A percentile compares a stretch with the other conserved stretches of the same genome.
phyloP scores from a whole-genome alignment of 441 rosid genomes.

The Pelargonium citronellum region DNA sequence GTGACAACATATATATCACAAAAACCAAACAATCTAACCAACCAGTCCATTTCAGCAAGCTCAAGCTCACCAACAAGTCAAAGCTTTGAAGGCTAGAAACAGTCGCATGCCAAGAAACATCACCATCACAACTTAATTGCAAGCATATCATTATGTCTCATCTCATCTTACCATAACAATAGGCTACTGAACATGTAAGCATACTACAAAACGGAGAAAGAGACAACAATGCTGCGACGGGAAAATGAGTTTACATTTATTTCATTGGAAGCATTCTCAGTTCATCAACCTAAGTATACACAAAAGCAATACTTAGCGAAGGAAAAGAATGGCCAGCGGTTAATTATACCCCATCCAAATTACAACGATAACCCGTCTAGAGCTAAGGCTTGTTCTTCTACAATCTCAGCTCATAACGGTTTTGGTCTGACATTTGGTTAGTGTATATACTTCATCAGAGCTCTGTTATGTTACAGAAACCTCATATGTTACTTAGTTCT shows the following conservation, averaged over 20 bases:
- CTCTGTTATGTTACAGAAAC: constrained; percentile 33
- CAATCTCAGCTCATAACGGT: constrained; percentile 15
- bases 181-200: too few relatives aligned
- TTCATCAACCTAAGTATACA: constrained; percentile 25
- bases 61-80: background rate
- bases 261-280: constrained; percentile 19
- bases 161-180: too few relatives aligned
- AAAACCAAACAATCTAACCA: background rate
- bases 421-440: constrained; percentile 20
- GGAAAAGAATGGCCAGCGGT: constrained; percentile 17
- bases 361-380: constrained; percentile 21
- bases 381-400: constrained; percentile 10
- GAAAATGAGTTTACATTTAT: constrained; percentile 25
- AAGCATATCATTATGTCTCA: background rate
- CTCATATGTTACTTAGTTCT: constrained; percentile 21
- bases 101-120: constrained; percentile 23
- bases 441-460: constrained; percentile 27
- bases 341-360: constrained; percentile 21
- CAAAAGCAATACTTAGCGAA: constrained; percentile 2
- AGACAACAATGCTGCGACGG: too few relatives aligned
- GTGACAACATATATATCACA: background rate
- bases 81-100: constrained; percentile 9
- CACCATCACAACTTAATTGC: constrained; percentile 12
- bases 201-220: too few relatives aligned
- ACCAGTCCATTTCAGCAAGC: background rate